Evolutionary conservation across 2,329 filamentous ascomycete genomes (phyloP), one percentile per base, ranked within the genome.

Genomic region (Penicillium thymicola): DNA sequence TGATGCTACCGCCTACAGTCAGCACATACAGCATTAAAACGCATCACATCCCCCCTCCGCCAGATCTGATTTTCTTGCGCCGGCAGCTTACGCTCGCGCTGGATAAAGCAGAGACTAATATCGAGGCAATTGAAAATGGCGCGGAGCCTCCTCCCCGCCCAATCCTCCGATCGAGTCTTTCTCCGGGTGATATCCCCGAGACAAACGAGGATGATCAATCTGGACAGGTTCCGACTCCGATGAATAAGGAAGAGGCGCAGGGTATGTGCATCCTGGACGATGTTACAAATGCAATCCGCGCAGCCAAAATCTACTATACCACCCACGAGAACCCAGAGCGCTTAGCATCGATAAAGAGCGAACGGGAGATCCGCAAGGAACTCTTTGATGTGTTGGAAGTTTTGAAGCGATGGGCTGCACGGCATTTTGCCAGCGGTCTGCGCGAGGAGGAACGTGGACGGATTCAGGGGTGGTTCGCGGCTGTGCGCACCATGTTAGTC

Each of bases 271-370:
- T 99, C 37, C 83, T 97, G 54, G 93, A 97, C 71, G 87, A 96
- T 51, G 89, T 94, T 70, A 99, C 94, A 1, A 81, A 97, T 51
- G 93, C 93, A n/a, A 97, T 99, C 64, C 86, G 92, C 51, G 92
- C 93, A 1, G 94, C 94, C 50, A 96, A 95, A 76, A 88, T 95
- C 67, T 99, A 97, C 77, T 97, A 99, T 75, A 97, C 92, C 0
- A 85, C 91, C 4, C 94, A 97, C 71, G 89, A 95, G 68, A 83
- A 92, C 51, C 91, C 92, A 1, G 88, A 94, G 65, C 87, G 90
- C 37, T 80, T 97, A 18, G 90, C 94, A 68, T 79, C 88, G 28
- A 95, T 97, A 75, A 92, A 90, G 73, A 86, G 90, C 0, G 94
- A 99, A 73, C 90, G 88, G 60, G 83, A 89, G 63, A 88, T 99